Evolutionary conservation across 306 rosid genomes (phyloP), one percentile per base, ranked within the genome.

Genomic region (Arachis stenosperma): DNA sequence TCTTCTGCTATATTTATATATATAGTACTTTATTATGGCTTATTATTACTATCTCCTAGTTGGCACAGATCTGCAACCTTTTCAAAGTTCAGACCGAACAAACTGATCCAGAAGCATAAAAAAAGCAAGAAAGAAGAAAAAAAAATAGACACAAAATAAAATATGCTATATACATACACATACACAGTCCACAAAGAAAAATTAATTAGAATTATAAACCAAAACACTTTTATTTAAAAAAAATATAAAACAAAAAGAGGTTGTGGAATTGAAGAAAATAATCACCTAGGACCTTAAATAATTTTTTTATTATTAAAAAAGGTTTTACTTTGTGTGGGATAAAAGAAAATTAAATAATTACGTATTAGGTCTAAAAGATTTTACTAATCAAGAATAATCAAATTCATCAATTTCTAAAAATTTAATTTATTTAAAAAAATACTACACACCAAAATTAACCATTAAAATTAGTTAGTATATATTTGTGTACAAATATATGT

Each of bases 61-160:
- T 33, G 37, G 37, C 67, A 46, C 75, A 79, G 86, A 87, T 87
- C 89, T 82, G 51, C 29, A 43, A 36, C 57, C 65, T 40, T 76
- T 51, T 51, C 6, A 9, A 2, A 33, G 37, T 33, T 60, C 17
- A 70, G 62, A 61, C 41, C 1, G 69, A 78, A 33, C 37, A 33
- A 81, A 77, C 68, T 70, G 55, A 9, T n/a, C 29, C 70, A 69
- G 60, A 80, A 59, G 43, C 77, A 59, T 53, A 63, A 50, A 77
- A 70, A 15, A n/a, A 5, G 43, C 70, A 55, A 63, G 2, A 22
- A 65, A 46, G 8, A 41, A 46, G 67, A 54, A 40, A n/a, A 50
- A 22, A 22, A 22, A 22, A 22, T 22, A 44, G 22, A 30, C 8
- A 64, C 27, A 33, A 11, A 66, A 29, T 44, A 44, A 6, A 44